Evolutionary conservation across 192 early-diverging fungal species (phyloP), one percentile per base, ranked within the genome.

Genomic region (Backusella tuberculispora): DNA sequence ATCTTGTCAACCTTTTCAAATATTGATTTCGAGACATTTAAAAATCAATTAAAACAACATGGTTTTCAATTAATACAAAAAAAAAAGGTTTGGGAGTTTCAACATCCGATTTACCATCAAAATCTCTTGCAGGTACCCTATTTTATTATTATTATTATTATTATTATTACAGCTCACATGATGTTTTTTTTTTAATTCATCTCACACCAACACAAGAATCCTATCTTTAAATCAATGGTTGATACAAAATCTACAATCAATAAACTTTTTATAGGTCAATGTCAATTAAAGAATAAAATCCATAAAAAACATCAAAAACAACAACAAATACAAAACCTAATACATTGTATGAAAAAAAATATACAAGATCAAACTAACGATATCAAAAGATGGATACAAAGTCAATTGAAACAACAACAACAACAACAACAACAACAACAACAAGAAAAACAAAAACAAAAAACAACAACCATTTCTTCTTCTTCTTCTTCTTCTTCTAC

Each of bases 21-120:
- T 60, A 12, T 26, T 24, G 53, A 60, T 24, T 60, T 60, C 21
- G 53, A 60, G 53, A 26, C 53, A 3, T 60, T 60, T 60, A 60
- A 26, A 60, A 60, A 13, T 0, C 53, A 60, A 60, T 60, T 60
- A 26, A 60, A 60, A 26, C 53, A 60, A 13, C 9, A 60, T 60
- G 21, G 13, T 13, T 60, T 60, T 60, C 53, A 60, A 60, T 60
- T 24, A 2, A 26, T 60, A 60, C 13, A 19, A 24, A 60, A 60
- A 0, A 60, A 24, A 3, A 26, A 60, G 53, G 21, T 60, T 12
- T 60, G 53, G 53, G 53, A 60, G 53, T 60, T 60, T 60, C 53
- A 60, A 26, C 53, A 60, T 60, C 24, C 53, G 24, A 60, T 60
- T 60, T 60, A 60, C 12, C 53, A 60, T 60, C 19, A 60, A 60